These are phyloP conservation scores for Nothopassalora personata DNA, from an alignment of 2,329 filamentous ascomycete species.

Conservation along the genomic window DNA sequence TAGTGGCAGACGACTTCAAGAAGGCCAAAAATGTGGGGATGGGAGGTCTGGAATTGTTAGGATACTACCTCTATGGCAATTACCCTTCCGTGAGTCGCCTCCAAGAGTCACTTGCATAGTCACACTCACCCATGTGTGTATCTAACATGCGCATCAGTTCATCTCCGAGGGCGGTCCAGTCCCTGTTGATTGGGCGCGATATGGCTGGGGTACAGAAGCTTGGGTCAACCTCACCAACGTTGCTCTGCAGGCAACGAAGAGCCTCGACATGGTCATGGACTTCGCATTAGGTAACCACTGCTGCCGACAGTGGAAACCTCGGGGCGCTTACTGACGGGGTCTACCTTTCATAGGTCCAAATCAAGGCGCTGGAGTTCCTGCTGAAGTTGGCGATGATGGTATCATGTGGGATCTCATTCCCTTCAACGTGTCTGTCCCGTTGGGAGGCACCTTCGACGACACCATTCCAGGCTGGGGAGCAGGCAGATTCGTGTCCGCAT, in stretches of 20 bases:
- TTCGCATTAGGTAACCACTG: slow-evolving; percentile 36
- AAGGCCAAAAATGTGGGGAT: slow-evolving; percentile 31
- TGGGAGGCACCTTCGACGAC: slow-evolving; percentile 28
- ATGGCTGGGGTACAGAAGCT: slow-evolving; percentile 38
- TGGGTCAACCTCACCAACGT: slow-evolving; percentile 32
- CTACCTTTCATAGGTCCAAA: slow-evolving; percentile 32
- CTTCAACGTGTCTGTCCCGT: slow-evolving; percentile 29
- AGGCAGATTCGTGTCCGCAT: slow-evolving; percentile 27
- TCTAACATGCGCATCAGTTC: background rate
- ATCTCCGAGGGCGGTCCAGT: slow-evolving; percentile 19
- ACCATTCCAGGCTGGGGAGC: slow-evolving; percentile 38
- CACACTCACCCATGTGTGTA: background rate
- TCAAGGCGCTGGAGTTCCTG: slow-evolving; percentile 45
- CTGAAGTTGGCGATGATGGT: slow-evolving; percentile 31
- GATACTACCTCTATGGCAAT: slow-evolving; percentile 38
- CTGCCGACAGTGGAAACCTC: background rate
- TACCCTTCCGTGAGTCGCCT: slow-evolving; percentile 5
- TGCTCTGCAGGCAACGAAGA: slow-evolving; percentile 31
- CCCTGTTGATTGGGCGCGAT: slow-evolving; percentile 35
- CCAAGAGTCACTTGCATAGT: background rate
- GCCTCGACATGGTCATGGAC: slow-evolving; percentile 40
- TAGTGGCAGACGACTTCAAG: slow-evolving; percentile 32
- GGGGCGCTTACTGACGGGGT: background rate
- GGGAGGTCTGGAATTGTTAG: slow-evolving; percentile 38
- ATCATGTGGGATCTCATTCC: slow-evolving; percentile 33